Percentiles rank a stretch among this genome's conserved stretches.
Evolutionary conservation across 345 rosid genomes (phyloP).

Genomic region (Leavenworthia alabamica): DNA sequence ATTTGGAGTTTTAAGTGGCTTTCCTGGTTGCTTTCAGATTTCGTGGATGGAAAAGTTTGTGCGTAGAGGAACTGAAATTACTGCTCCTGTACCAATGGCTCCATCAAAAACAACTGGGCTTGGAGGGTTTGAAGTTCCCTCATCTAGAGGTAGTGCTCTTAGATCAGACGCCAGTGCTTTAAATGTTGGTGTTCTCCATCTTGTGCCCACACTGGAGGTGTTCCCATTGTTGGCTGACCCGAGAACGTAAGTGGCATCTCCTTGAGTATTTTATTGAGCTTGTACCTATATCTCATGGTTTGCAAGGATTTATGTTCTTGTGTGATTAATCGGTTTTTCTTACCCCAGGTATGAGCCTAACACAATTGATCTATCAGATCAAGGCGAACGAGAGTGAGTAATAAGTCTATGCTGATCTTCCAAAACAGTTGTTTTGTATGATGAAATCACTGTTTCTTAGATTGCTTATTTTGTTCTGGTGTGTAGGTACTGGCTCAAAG

Average conservation of each 20-base stretch:
- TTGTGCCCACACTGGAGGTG: conserved; percentile 91
- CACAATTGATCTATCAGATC: conserved; percentile 87
- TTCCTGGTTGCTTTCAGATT: conserved; percentile 45
- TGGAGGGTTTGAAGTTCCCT: conserved; percentile 99
- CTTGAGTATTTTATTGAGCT: conserved; percentile 27
- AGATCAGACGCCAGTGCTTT: conserved; percentile 97
- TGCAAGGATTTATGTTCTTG: not conserved
- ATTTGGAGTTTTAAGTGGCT: not conserved
- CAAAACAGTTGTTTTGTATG: not conserved
- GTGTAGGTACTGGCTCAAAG: conserved; percentile 90
- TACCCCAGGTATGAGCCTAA: conserved; percentile 87
- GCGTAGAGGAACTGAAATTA: conserved; percentile 86
- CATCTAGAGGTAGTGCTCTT: conserved; percentile 79
- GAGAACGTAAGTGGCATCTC: conserved; percentile 52
- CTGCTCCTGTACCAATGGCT: conserved; percentile 97
- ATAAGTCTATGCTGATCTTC: not conserved
- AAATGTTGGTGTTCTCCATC: conserved; percentile 94
- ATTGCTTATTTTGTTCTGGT: conserved; percentile 3
- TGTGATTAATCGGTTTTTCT: not conserved
- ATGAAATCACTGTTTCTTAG: not conserved
- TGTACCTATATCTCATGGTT: conserved; percentile 2
- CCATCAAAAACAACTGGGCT: conserved; percentile 95
- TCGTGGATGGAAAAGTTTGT: conserved; percentile 99
- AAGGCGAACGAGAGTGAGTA: conserved; percentile 85
- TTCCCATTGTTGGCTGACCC: conserved; percentile 79